Evolutionary conservation across 495 filamentous ascomycete species (phyloP), one percentile per base, ranked within the genome.

Genomic region (Neurospora hispaniola): DNA sequence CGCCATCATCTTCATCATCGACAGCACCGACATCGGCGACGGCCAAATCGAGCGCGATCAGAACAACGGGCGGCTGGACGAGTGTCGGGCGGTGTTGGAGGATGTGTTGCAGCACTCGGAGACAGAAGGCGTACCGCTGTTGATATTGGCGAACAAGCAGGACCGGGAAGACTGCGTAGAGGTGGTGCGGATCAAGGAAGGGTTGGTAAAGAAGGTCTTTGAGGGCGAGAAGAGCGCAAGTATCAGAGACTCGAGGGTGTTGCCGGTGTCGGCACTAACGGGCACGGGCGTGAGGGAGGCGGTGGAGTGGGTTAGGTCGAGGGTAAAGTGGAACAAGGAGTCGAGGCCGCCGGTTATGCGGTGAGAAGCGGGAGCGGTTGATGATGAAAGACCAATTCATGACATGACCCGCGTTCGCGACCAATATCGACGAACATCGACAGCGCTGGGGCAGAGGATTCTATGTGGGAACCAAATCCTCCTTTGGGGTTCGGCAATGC

Each of bases 291-390:
- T 99, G 14, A 89, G 88, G 79, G 96, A 98, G 81, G 96, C 96
- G 0, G 93, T 99, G 31, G 96, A 99, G 75, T 99, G 96, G 96
- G 85, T 99, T 46, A 90, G 92, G 79, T 92, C 87, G 73, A 84
- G 96, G 70, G 94, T 98, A 1, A 94, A 91, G 83, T 99, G 96
- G 96, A 98, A 98, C 82, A 94, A 93, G 82, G 96, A 98, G 84
- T 88, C 88, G 1, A 85, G 96, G 71, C 96, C 94, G 73, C 95
- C 96, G 38, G 90, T 97, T 71, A 97, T 98, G 95, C 87, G 93
- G 81, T 99, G 80, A 38, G 35, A 38, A 38, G 5, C 5, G 35
- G 35, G 35, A 80, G 40, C 14, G 31, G 8, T 20, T 46, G 54
- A 35, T 66, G 54, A 18, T 38, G 54, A 40, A 40, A 39, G 0